phyloP scores from a whole-genome alignment of 768 basidiomycete species.

The Collybiopsis confluens region DNA sequence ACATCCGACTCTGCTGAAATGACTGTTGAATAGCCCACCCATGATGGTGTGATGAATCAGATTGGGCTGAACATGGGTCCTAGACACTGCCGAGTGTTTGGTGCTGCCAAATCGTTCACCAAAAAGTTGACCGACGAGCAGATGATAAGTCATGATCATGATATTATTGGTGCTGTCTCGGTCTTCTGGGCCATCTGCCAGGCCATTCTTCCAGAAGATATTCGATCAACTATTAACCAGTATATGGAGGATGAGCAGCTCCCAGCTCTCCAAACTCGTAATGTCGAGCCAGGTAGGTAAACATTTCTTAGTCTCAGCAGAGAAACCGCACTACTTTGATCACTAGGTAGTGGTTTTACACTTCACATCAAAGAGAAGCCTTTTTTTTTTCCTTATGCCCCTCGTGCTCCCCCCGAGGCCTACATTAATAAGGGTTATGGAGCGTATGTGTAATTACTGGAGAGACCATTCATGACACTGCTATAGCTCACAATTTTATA shows the following conservation, averaged over 20 bases:
- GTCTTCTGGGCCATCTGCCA: not conserved
- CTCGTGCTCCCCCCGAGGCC: not conserved
- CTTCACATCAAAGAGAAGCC: not conserved
- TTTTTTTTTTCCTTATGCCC: not conserved
- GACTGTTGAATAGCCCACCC: too few species aligned
- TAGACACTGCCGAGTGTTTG: too few species aligned
- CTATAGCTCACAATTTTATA: not conserved
- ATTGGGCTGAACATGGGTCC: too few species aligned
- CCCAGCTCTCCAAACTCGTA: not conserved
- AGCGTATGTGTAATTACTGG: too few species aligned
- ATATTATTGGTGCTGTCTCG: too few species aligned
- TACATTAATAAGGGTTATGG: not conserved
- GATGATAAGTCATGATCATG: too few species aligned
- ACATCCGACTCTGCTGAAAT: too few species aligned
- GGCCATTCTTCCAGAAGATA: not conserved
- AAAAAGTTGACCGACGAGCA: too few species aligned
- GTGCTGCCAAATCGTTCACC: too few species aligned
- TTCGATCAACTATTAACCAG: not conserved
- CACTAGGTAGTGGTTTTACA: not conserved
- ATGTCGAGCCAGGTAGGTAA: not conserved
- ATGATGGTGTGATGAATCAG: too few species aligned
- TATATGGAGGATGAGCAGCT: not conserved
- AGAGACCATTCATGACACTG: not conserved
- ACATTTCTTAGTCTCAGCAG: not conserved
- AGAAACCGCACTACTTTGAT: not conserved